Evolutionary conservation across 2,329 filamentous ascomycete species (phyloP).

Genomic region (Fusarium albidum): DNA sequence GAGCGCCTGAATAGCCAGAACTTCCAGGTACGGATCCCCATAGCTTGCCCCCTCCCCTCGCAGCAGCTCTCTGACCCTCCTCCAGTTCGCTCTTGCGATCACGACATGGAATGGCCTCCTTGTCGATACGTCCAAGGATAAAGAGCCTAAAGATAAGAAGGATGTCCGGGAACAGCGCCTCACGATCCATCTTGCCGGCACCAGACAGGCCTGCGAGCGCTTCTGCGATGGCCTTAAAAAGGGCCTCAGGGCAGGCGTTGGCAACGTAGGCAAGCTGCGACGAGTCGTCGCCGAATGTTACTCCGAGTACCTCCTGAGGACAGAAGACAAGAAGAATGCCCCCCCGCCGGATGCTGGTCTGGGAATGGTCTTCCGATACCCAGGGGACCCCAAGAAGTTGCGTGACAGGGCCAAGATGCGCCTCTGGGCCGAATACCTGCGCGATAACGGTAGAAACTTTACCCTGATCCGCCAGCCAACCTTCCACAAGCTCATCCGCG

Average conservation of each 20-base stretch:
- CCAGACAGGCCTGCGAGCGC: slow-evolving; percentile 86
- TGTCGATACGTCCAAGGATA: slow-evolving; percentile 63
- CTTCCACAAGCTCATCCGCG: slow-evolving; percentile 96
- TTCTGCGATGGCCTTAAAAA: slow-evolving; percentile 97
- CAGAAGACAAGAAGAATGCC: slow-evolving; percentile 68
- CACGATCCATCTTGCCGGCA: slow-evolving; percentile 89
- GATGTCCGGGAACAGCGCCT: slow-evolving; percentile 77
- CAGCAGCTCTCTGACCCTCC: slow-evolving; percentile 6
- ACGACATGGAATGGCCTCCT: slow-evolving; percentile 90
- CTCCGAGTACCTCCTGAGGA: slow-evolving; percentile 80
- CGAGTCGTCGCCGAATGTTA: slow-evolving; percentile 86
- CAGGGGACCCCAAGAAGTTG: slow-evolving; percentile 92
- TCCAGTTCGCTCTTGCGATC: slow-evolving; percentile 86
- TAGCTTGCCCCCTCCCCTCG: slow-evolving; percentile 3
- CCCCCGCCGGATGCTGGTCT: slow-evolving; percentile 84
- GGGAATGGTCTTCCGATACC: slow-evolving; percentile 92
- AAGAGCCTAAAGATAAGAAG: slow-evolving; percentile 53
- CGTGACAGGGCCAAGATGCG: slow-evolving; percentile 97
- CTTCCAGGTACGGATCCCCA: slow-evolving; percentile 65
- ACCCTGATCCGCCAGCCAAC: slow-evolving; percentile 95
- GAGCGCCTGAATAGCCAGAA: slow-evolving; percentile 93
- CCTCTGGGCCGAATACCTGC: slow-evolving; percentile 94
- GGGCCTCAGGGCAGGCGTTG: slow-evolving; percentile 85
- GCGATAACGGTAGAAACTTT: slow-evolving; percentile 92
- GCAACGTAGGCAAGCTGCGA: slow-evolving; percentile 85